Base-by-base conservation (phyloP, 176 grass and related monocot species). In the Oryza glumipatula region DNA sequence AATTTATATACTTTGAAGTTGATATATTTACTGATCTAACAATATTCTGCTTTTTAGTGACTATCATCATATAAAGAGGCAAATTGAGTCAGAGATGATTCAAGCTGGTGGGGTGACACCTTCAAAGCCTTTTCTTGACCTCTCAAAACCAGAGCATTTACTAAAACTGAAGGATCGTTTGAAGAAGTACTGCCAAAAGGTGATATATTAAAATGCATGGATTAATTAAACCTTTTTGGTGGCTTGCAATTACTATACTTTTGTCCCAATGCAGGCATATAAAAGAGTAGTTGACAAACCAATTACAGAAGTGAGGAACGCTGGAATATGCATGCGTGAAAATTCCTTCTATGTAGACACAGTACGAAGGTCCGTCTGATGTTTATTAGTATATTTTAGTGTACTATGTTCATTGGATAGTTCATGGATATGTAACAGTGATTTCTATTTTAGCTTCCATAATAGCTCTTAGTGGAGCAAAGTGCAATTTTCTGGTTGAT, bases 321-420 rank as follows among this genome's bases (percentile, higher is more conserved):
- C 96, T 88, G 96, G 96, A 82, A 95, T 98, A 90, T 98, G 96
- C 87, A 98, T 98, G 96, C 93, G 96, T 81, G 96, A 98, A 87
- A 98, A 98, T 87, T 89, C 96, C 80, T 98, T 98, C 74, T 98
- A 98, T 73, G 96, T 98, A 21, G 96, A 98, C 78, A 98, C 96
- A 78, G 96, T 98, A 24, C 82, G 93, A 78, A 98, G 96, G 96
- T 95, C 56, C 76, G 80, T 81, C 14, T 26, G 69, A 45, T 81
- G 21, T 65, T 73, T 79, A 24, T 24, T 8, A 8, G 39, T 67
- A 60, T 58, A 66, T 88, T 60, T 28, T 35, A 46, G 9, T 64
- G 64, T 28, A n/a, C 78, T 56, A 60, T n/a, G 19, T 43, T 49
- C 41, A 60, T 64, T 72, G 61, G 47, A 36, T 81, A 72, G 70